Evolutionary conservation across 208 protist species (phyloP), one percentile per base, ranked within the genome.

Genomic region (Acanthamoeba divionensis): DNA sequence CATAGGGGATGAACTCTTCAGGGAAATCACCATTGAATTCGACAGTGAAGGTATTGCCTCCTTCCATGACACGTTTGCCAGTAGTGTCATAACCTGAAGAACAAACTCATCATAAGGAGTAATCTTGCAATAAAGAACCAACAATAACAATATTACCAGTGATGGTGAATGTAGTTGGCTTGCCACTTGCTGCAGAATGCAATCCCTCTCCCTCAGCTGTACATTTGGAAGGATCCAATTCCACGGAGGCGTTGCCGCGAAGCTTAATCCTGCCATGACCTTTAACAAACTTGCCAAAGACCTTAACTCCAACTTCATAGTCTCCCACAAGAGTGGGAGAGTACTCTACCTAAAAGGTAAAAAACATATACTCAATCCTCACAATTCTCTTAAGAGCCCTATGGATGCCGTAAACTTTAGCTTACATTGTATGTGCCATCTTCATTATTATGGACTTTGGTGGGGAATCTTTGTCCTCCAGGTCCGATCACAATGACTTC

Each of bases 1-100:
- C 52, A 57, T 24, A 29, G 13, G 8, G 57, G 26, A 7, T 2
- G 8, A 65, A 44, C 24, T 83, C 73, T 29, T 47, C 73, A 21
- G 73, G 73, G 50, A 83, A 83, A 36, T 83, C 73, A 38, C 73
- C 73, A 4, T 47, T 31, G 18, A 83, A 83, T n/a, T 83, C 73
- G 48, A 83, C 73, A 0, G 73, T 83, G 31, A 83, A 83, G 8
- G 73, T 83, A 54, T 83, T 83, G n/a, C 73, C 73, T 26, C 73
- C 73, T 26, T 83, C 73, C 0, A 83, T 33, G 36, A 83, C 73
- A 36, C 73, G 73, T 54, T 83, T 83, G 73, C 73, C 73, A 18
- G 57, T 55, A 31, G 15, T 31, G 15, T 83, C 50, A 54, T 45
- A 83, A 31, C 67, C 67, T 79, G 31, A 0, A 7, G n/a, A n/a